Conservation (phyloP, 2,329 filamentous ascomycete genomes). For the Fusarium anthophilum region DNA sequence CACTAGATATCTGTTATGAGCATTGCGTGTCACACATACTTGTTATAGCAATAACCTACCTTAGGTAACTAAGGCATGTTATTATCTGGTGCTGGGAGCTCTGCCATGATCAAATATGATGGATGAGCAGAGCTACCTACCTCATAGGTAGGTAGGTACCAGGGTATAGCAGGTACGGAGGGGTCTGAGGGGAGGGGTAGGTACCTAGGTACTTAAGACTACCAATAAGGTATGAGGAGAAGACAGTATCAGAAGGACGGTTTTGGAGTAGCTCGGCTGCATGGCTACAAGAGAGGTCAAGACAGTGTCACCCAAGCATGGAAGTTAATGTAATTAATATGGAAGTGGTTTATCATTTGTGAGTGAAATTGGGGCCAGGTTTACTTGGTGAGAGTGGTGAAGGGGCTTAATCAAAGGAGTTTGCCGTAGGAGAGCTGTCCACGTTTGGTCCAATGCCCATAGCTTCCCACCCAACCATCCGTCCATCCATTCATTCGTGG, state of each 20-base stretch:
- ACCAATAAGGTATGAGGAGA: neutral
- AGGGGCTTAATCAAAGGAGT: neutral
- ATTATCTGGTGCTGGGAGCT: neutral
- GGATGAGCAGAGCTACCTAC: neutral
- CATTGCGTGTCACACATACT: neutral
- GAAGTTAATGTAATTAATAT: neutral
- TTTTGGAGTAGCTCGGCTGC: slow-evolving; percentile 16
- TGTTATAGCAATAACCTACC: neutral
- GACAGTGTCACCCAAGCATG: slow-evolving; percentile 8
- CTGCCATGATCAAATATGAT: neutral
- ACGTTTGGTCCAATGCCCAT: slow-evolving; percentile 11
- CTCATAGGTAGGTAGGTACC: too few relatives aligned
- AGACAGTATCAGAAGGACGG: slow-evolving; percentile 13
- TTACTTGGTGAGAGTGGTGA: neutral
- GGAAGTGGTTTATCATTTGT: slow-evolving; percentile 20
- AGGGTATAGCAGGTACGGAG: neutral
- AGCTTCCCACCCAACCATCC: slow-evolving; percentile 6
- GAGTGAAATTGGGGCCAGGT: slow-evolving; percentile 16
- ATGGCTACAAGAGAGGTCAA: slow-evolving; percentile 19
- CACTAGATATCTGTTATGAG: neutral
- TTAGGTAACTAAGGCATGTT: neutral
- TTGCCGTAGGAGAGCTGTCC: neutral
- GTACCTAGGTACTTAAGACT: neutral
- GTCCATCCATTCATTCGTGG: slow-evolving; percentile 13
- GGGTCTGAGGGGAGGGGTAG: slow-evolving; percentile 9